A percentile compares a stretch with the other conserved stretches of the same genome.
Evolutionary conservation across 2,329 filamentous ascomycete species (phyloP).

Genomic region (Bisporella sp.): DNA sequence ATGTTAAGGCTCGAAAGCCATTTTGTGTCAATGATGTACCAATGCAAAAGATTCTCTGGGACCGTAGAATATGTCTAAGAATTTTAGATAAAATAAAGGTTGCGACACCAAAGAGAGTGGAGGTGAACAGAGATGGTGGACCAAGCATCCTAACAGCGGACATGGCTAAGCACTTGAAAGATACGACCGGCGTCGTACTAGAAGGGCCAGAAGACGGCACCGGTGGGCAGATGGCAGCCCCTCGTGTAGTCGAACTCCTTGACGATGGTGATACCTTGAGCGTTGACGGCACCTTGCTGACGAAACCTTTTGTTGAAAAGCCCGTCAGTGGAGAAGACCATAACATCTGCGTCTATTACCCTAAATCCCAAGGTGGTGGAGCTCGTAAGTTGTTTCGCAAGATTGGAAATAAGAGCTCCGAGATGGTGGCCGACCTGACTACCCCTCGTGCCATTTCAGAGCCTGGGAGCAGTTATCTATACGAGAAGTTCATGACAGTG

Average conservation of each 20-base stretch:
- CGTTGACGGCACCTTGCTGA: slow-evolving; percentile 75
- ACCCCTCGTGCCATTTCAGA: slow-evolving; percentile 79
- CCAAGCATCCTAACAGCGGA: slow-evolving; percentile 72
- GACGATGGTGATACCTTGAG: slow-evolving; percentile 83
- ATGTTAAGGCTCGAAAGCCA: slow-evolving; percentile 85
- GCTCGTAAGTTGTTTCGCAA: slow-evolving; percentile 91
- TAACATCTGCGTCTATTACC: slow-evolving; percentile 98
- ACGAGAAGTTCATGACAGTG: slow-evolving; percentile 93
- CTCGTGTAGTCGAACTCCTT: slow-evolving; percentile 72
- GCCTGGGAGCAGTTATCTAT: slow-evolving; percentile 78
- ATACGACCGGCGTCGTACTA: slow-evolving; percentile 70
- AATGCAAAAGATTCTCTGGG: slow-evolving; percentile 97
- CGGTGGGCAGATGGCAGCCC: slow-evolving; percentile 41
- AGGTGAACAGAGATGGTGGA: slow-evolving; percentile 90
- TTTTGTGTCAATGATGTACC: slow-evolving; percentile 97
- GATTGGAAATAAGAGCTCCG: slow-evolving; percentile 97
- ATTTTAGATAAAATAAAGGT: slow-evolving; percentile 87
- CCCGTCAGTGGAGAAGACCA: slow-evolving; percentile 98
- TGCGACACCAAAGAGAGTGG: slow-evolving; percentile 78
- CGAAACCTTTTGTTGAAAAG: slow-evolving; percentile 96
- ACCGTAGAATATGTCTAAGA: slow-evolving; percentile 79
- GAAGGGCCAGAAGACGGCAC: slow-evolving; percentile 64
- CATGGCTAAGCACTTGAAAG: slow-evolving; percentile 70
- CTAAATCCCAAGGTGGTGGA: slow-evolving; percentile 77
- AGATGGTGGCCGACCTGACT: slow-evolving; percentile 73